A percentile compares a stretch with the other conserved stretches of the same genome.
phyloP scores from a whole-genome alignment of 345 rosid genomes.

The rapeseed (Brassica napus) region Da-Ae NC_063436.1:17008001-17008500 shows the following conservation, averaged over 20 bases:
- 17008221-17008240: neutral
- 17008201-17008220: neutral
- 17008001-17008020: neutral
- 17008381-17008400: neutral
- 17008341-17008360: neutral
- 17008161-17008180: constrained; percentile 65
- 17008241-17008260: neutral
- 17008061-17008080: constrained; percentile 82
- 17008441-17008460: neutral
- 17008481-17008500: neutral
- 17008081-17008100: constrained; percentile 80
- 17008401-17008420: neutral
- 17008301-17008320: neutral
- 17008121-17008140: constrained; percentile 68
- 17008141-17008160: constrained; percentile 91
- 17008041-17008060: constrained; percentile 33
- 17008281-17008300: constrained; percentile 23
- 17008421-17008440: neutral
- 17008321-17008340: neutral
- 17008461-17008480: neutral
- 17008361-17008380: neutral
- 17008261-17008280: constrained; percentile 32
- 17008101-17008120: constrained; percentile 78
- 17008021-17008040: neutral
- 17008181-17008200: neutral